Percentiles rank a stretch among this genome's conserved stretches.
phyloP scores from a whole-genome alignment of 169 alveolate species.

The Plasmodium chabaudi region DNA sequence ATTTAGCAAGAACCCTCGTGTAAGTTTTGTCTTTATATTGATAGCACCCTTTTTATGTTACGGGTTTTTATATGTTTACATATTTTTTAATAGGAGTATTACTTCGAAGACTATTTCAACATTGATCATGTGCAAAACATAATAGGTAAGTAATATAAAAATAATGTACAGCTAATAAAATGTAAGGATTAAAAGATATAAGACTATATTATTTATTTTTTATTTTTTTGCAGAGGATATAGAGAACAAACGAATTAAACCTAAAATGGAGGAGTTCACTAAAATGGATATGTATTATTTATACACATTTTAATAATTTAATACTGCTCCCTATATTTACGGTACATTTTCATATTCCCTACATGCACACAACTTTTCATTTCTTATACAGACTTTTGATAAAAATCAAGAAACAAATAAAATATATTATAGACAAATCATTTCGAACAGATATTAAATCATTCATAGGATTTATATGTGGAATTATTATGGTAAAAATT shows the following conservation, averaged over 20 bases:
- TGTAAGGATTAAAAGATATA: no score
- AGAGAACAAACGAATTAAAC: conserved; percentile 20
- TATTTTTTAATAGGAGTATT: conserved; percentile 26
- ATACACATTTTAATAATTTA: background rate
- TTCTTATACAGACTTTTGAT: conserved; percentile 13
- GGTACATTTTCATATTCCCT: background rate
- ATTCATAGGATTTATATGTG: conserved; percentile 43
- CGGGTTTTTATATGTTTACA: background rate
- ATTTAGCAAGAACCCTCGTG: conserved; percentile 57
- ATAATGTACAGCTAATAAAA: background rate
- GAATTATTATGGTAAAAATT: conserved; percentile 33
- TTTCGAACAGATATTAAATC: conserved; percentile 33
- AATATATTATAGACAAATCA: conserved; percentile 39
- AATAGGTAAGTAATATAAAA: conserved; percentile 9
- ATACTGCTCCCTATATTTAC: background rate
- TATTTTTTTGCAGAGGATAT: conserved; percentile 13
- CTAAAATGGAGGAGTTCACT: conserved; percentile 29
- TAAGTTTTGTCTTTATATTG: conserved; percentile 1
- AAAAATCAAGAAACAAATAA: conserved; percentile 30
- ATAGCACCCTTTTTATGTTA: background rate
- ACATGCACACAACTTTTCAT: background rate
- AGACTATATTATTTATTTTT: background rate
- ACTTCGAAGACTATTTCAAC: conserved; percentile 39
- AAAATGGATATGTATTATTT: conserved; percentile 14
- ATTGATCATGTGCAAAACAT: conserved; percentile 20